Evolutionary conservation across 1,284 basidiomycete genomes (phyloP).

Genomic region (Calocybe gambosa): DNA sequence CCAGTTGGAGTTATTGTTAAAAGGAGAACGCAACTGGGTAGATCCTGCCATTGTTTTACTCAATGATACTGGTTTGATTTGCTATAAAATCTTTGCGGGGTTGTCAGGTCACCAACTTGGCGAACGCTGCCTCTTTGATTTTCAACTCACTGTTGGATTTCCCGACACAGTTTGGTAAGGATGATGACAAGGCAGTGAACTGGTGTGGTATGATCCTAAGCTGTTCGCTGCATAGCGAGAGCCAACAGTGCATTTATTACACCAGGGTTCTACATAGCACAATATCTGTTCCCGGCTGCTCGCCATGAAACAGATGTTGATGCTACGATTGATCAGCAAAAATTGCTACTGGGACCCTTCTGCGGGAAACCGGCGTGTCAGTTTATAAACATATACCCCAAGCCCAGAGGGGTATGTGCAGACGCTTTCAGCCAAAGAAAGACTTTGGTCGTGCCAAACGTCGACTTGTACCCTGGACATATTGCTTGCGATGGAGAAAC

Average conservation of each 20-base stretch:
- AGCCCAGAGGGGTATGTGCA: conserved; percentile 74
- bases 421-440: conserved; percentile 56
- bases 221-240: no score
- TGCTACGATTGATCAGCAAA: conserved; percentile 17
- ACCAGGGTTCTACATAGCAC: conserved; percentile 78
- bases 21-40: conserved; percentile 75
- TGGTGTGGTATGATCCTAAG: conserved; percentile 73
- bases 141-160: conserved; percentile 72
- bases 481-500: conserved; percentile 87
- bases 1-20: conserved; percentile 59
- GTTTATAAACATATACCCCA: conserved; percentile 57
- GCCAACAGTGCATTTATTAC: no score
- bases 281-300: conserved; percentile 55
- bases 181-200: conserved; percentile 64
- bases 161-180: conserved; percentile 57
- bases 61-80: not conserved
- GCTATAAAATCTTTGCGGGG: not conserved
- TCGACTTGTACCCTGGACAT: conserved; percentile 79
- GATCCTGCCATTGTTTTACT: no score
- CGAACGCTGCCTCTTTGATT: conserved; percentile 76
- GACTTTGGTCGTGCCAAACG: conserved; percentile 65
- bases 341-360: conserved; percentile 76
- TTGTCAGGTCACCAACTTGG: conserved; percentile 78
- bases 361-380: conserved; percentile 87
- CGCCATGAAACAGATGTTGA: conserved; percentile 16